Evolutionary conservation across 805 yeast genomes (phyloP), one percentile per base, ranked within the genome.

Genomic region (Myxozyma neglecta): DNA sequence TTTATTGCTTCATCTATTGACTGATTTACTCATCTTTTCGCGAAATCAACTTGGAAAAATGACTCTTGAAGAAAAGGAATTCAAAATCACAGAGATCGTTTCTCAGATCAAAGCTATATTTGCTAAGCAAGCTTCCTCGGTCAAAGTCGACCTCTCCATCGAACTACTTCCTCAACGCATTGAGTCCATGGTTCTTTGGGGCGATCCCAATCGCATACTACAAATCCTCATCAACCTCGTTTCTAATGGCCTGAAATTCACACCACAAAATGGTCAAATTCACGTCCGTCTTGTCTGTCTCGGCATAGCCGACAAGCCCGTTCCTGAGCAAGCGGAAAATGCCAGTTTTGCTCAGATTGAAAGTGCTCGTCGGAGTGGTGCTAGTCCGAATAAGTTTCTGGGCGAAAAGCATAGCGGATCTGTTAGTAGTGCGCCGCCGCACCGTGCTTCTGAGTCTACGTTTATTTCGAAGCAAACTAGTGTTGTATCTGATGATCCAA

Each of bases 201-300:
- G 97, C 1, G 99, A 93, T 74, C 85, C 94, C 8, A 91, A 90
- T 73, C 80, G 98, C 71, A 89, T 94, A 46, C 84, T 90, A 59
- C 99, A 93, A 73, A 87, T 94, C 53, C 86, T 93, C 6, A 91
- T 93, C 92, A 94, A 94, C 70, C 78, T 94, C 58, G 94, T 93
- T 9, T 87, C 96, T 16, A 93, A 94, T 74, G 86, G 96, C 0
- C 78, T 94, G 69, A 94, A 94, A 73, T 94, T 94, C 70, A 92
- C 98, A 0, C 97, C 97, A 0, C 88, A 85, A 16, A 68, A 69
- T 36, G 77, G 78, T 8, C 40, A 64, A 2, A 73, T 76, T 3
- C 60, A 69, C 1, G 73, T 71, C 24, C 66, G 66, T 11, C 11
- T 63, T 8, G 36, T 57, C 18, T 63, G 67, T 42, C 55, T 45